Percentiles rank a stretch among this genome's conserved stretches.
These are phyloP conservation scores for Dendrobium catenatum DNA, from an alignment of 106 monocot genomes.

Conservation along the genomic window DNA sequence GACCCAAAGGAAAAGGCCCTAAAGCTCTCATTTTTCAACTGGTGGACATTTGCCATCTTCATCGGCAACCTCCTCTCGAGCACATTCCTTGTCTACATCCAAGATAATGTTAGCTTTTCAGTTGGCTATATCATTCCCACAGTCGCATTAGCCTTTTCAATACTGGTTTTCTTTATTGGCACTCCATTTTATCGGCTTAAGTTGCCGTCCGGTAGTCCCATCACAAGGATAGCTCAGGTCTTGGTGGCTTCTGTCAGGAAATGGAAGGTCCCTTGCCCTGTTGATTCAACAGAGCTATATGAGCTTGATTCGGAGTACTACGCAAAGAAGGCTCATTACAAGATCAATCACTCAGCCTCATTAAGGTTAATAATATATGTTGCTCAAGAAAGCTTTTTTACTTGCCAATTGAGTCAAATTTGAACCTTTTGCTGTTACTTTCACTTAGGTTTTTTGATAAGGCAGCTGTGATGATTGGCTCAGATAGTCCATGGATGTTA, in stretches of 20 bases:
- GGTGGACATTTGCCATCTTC: constrained; percentile 7
- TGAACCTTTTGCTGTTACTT: too few relatives aligned
- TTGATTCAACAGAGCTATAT: neutral
- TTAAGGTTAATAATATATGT: neutral
- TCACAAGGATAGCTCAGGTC: neutral
- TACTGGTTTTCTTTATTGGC: neutral
- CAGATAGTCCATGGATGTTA: constrained; percentile 20
- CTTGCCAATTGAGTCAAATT: too few relatives aligned
- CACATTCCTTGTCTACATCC: neutral
- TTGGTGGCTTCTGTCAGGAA: neutral
- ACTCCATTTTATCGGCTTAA: constrained; percentile 2
- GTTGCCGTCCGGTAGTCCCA: neutral
- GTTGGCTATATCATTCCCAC: constrained; percentile 5
- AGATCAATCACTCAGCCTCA: neutral
- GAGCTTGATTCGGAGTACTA: neutral
- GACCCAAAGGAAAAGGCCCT: neutral
- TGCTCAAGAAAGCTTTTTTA: neutral
- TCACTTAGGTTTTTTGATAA: constrained; percentile 40
- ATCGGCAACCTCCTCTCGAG: constrained; percentile 7
- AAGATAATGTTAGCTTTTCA: neutral
- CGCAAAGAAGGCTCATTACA: too few relatives aligned
- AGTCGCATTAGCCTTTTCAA: neutral
- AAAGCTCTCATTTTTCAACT: constrained; percentile 8
- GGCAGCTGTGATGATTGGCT: constrained; percentile 35
- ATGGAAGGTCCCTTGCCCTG: neutral